Conservation (phyloP, 169 alveolate genomes). For the Eimeria acervulina region DNA sequence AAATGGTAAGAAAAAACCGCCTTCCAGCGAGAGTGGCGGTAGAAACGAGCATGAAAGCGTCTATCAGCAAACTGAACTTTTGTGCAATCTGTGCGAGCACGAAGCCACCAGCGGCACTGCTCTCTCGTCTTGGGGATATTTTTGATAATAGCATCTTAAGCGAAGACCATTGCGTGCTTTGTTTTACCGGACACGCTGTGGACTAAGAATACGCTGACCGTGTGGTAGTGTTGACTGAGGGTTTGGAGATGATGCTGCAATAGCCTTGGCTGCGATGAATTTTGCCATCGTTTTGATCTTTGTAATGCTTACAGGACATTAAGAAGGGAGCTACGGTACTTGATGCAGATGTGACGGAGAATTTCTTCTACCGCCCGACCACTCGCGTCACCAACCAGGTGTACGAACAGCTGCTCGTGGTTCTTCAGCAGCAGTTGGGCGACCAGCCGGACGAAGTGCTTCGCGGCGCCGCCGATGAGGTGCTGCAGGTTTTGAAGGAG, state of each 20-base stretch:
- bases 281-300: background rate
- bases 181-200: background rate
- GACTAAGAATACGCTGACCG: background rate
- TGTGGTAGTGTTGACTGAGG: background rate
- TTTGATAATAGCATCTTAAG: background rate
- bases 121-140: background rate
- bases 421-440: conserved; percentile 93
- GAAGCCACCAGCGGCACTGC: background rate
- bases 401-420: conserved; percentile 94
- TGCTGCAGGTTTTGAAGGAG: conserved; percentile 93
- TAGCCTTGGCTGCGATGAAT: background rate
- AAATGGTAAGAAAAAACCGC: conserved; percentile 8
- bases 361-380: conserved; percentile 94
- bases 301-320: conserved; percentile 84
- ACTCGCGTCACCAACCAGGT: conserved; percentile 94
- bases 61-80: too few species aligned
- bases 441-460: conserved; percentile 96
- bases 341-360: conserved; percentile 92
- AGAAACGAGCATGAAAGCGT: too few species aligned
- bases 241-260: background rate
- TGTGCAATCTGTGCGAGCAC: background rate
- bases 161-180: background rate
- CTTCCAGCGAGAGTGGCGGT: background rate
- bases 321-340: conserved; percentile 92
- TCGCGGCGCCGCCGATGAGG: conserved; percentile 96